A percentile compares a stretch with the other conserved stretches of the same genome.
Evolutionary conservation across 225 moss, liverwort and hornwort species (phyloP).

Genomic region (Anthoceros angustus): DNA sequence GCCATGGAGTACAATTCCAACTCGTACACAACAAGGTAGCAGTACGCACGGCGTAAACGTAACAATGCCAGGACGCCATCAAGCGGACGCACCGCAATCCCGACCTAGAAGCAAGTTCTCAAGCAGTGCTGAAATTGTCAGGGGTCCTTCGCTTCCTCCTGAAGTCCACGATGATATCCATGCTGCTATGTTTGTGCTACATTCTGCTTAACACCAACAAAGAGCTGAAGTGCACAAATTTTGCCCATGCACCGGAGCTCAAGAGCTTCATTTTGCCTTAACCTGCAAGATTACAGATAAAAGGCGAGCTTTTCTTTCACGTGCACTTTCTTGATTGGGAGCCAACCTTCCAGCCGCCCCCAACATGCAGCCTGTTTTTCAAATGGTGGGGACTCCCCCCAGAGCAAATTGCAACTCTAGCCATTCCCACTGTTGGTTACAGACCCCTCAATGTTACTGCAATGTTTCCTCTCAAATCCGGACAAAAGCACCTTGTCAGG

Average conservation of each 20-base stretch:
- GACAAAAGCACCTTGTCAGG: not conserved
- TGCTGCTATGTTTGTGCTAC: not conserved
- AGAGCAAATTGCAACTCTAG: not conserved
- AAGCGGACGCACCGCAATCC: not conserved
- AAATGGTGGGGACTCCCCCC: not conserved
- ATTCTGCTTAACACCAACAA: not conserved
- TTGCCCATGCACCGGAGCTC: not conserved
- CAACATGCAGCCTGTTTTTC: not conserved
- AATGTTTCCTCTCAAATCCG: not conserved
- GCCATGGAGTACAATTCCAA: no score
- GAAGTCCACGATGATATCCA: constrained; percentile 3
- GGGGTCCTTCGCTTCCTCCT: not conserved
- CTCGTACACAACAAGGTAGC: no score
- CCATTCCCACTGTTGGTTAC: not conserved
- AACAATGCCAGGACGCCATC: no score
- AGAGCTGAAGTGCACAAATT: not conserved
- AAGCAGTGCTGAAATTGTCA: not conserved
- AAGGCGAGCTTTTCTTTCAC: not conserved
- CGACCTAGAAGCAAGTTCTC: not conserved
- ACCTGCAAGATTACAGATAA: not conserved
- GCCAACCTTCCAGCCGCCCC: not conserved
- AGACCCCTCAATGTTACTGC: not conserved
- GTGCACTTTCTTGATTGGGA: not conserved
- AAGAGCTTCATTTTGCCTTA: not conserved
- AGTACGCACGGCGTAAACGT: no score